Conservation (phyloP, 345 rosid genomes). For the Boechera stricta region DNA sequence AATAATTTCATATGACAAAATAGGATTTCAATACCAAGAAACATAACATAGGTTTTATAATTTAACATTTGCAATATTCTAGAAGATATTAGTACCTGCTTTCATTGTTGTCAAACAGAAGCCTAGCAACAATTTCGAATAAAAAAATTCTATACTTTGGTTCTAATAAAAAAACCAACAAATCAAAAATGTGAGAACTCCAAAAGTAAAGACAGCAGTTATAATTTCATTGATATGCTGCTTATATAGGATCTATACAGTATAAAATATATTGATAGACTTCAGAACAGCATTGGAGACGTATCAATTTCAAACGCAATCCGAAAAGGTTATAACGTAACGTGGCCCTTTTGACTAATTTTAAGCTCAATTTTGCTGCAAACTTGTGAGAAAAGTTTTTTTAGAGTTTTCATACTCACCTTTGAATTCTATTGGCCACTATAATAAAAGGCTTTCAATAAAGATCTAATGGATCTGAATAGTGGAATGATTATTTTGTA, state of each 20-base stretch:
- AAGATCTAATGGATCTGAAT: conserved; percentile 13
- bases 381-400: conserved; percentile 7
- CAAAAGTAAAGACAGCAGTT: not conserved
- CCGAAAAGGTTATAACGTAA: not conserved
- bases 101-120: not conserved
- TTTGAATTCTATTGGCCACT: not conserved
- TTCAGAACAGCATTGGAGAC: conserved; percentile 24
- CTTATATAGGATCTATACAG: not conserved
- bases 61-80: not conserved
- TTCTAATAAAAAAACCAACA: not conserved
- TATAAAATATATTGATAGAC: not conserved
- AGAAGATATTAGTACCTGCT: not conserved
- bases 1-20: not conserved
- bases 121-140: not conserved
- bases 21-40: not conserved
- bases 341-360: conserved; percentile 34
- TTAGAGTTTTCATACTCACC: conserved; percentile 11
- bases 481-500: not conserved
- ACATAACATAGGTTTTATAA: not conserved
- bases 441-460: not conserved
- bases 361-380: not conserved
- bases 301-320: conserved; percentile 22
- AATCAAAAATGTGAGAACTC: not conserved
- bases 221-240: conserved; percentile 16
- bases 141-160: not conserved